phyloP scores from a whole-genome alignment of 2,329 filamentous ascomycete species.

The Hymenotorrendiella dingleyae region DNA sequence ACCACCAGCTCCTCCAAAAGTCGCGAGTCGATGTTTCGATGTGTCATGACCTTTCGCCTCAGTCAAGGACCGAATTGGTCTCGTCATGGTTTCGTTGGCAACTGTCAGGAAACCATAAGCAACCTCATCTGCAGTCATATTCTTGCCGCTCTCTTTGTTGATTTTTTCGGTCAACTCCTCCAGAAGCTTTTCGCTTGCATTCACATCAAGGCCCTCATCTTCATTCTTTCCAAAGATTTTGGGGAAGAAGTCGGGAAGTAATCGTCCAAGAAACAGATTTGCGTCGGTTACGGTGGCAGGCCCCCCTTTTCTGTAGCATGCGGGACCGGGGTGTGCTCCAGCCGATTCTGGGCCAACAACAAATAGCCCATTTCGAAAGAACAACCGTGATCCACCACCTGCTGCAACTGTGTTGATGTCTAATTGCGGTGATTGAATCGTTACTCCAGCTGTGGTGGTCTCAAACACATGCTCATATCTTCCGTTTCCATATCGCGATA shows the following conservation, averaged over 20 bases:
- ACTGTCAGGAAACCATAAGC: constrained; percentile 69
- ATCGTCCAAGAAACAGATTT: constrained; percentile 74
- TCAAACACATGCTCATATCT: constrained; percentile 69
- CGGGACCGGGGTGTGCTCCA: constrained; percentile 74
- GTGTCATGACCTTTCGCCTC: constrained; percentile 90
- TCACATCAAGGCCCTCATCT: constrained; percentile 68
- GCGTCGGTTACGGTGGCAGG: constrained; percentile 88
- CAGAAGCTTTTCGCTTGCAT: constrained; percentile 69
- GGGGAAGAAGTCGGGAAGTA: constrained; percentile 85
- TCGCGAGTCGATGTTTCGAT: constrained; percentile 77
- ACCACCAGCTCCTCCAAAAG: constrained; percentile 85
- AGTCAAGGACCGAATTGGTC: constrained; percentile 81
- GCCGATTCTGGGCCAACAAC: constrained; percentile 58
- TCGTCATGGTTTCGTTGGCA: constrained; percentile 84
- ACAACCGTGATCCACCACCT: constrained; percentile 46
- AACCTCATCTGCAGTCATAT: constrained; percentile 59
- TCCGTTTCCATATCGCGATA: constrained; percentile 56
- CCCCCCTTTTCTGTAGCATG: constrained; percentile 80
- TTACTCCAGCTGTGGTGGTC: constrained; percentile 71
- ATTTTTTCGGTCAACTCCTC: constrained; percentile 70
- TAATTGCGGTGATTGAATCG: constrained; percentile 72
- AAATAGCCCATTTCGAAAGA: constrained; percentile 65
- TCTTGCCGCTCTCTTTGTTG: constrained; percentile 60
- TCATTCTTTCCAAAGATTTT: constrained; percentile 91
- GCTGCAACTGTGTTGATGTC: constrained; percentile 63